Evolutionary conservation across 1,139 yeast species (phyloP), one percentile per base, ranked within the genome.

Genomic region (Tardiomyces depauwii): DNA sequence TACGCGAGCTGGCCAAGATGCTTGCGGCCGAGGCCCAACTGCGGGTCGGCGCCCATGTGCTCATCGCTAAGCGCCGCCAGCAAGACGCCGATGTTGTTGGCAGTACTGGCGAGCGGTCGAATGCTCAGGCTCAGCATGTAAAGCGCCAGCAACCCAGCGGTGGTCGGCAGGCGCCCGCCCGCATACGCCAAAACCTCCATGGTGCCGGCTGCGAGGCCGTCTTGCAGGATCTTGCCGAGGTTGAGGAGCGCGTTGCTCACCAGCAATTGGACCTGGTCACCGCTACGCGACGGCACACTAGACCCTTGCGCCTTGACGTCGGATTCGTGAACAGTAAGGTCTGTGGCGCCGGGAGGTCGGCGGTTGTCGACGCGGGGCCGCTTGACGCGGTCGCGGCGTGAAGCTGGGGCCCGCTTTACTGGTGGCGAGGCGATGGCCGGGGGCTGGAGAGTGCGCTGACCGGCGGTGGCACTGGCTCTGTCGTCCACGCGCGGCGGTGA

Each of bases 151-250:
- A 30, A 5, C 3, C 10, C 36, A 10, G 16, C 5, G 36, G 16
- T 30, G 10, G n/a, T 14, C 5, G 36, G n/a, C 16, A 30, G n/a
- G 16, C 16, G 36, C 10, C 36, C 16, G 36, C 36, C 36, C 5
- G 36, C 16, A 11, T 30, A 30, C n/a, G n/a, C 5, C 5, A 63
- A 51, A 40, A 63, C 59, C 41, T 61, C 62, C 40, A 60, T 57
- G 18, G 51, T 47, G 6, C 64, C 64, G 5, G 66, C 56, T 27
- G 59, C 55, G 18, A 63, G 51, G 5, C 66, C 66, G 44, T 63
- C 67, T 47, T 63, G 67, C n/a, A 63, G 48, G 10, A 63, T 54
- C 45, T 63, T 63, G 16, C 66, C 65, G 21, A 63, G 53, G 41
- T 64, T 63, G 16, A 63, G 52, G 18, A 63, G 51, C 1, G 65